Evolutionary conservation across 73 alveolate genomes (phyloP).

Genomic region (Symbiodinium pilosum): DNA sequence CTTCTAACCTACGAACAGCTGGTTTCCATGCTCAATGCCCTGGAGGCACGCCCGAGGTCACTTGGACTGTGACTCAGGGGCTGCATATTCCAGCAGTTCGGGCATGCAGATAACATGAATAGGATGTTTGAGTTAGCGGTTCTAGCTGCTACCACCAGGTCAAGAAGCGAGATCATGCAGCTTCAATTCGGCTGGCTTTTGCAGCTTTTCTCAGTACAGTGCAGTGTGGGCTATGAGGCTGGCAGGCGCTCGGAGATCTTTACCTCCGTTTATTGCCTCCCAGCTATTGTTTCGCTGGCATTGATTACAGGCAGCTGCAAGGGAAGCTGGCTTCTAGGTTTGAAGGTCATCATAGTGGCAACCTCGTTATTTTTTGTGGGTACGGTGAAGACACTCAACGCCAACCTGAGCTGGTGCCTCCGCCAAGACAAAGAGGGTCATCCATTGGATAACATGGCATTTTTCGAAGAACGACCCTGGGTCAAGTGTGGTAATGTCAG

Average conservation of each 20-base stretch:
- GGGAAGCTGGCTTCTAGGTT: neutral
- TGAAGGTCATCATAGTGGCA: conserved; percentile 5
- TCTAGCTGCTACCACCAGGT: neutral
- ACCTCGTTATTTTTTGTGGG: neutral
- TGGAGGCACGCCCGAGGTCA: too few species aligned
- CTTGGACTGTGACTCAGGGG: too few species aligned
- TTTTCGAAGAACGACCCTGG: neutral
- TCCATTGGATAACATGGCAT: neutral
- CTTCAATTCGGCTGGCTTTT: neutral
- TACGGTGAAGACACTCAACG: neutral
- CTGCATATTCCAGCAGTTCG: too few species aligned
- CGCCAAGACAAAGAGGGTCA: neutral
- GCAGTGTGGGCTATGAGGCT: neutral
- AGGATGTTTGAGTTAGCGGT: too few species aligned
- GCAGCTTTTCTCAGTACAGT: conserved; percentile 7
- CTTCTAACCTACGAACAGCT: conserved; percentile 1
- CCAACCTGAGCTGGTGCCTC: conserved; percentile 34
- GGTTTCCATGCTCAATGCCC: neutral
- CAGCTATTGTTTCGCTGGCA: neutral
- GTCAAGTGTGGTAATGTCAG: neutral
- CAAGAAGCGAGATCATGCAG: neutral
- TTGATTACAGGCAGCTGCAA: neutral
- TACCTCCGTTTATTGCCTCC: neutral
- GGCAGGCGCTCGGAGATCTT: conserved; percentile 13
- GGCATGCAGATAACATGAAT: too few species aligned